These are phyloP conservation scores for Taphrina populina DNA, from an alignment of 1,139 yeast genomes.

Conservation along the genomic window DNA sequence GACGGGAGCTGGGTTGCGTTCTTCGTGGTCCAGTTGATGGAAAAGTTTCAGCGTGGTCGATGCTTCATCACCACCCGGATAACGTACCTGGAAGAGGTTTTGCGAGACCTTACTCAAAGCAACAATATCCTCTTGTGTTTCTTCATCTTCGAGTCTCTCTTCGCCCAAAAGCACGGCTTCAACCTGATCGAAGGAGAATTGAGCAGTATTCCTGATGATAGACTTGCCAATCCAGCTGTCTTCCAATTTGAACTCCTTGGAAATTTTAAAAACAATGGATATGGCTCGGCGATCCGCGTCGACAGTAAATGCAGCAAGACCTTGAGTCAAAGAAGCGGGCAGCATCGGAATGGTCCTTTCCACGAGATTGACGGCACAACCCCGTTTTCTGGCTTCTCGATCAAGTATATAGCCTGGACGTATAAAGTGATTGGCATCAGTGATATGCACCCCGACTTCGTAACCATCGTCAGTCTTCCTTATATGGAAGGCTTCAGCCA, in stretches of 20 bases:
- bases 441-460: slow-evolving; percentile 70
- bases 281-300: slow-evolving; percentile 64
- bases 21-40: slow-evolving; percentile 83
- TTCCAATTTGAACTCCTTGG: slow-evolving; percentile 68
- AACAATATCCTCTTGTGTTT: slow-evolving; percentile 5
- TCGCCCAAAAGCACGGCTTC: slow-evolving; percentile 45
- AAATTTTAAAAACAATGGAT: slow-evolving; percentile 81
- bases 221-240: slow-evolving; percentile 79
- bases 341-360: slow-evolving; percentile 68
- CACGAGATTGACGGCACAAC: slow-evolving; percentile 86
- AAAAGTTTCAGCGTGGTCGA: slow-evolving; percentile 55
- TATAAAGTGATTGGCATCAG: slow-evolving; percentile 72
- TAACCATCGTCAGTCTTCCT: slow-evolving; percentile 30
- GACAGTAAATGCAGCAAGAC: slow-evolving; percentile 61
- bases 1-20: slow-evolving; percentile 54
- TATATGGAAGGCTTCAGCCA: slow-evolving; percentile 45
- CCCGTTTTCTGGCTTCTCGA: slow-evolving; percentile 85
- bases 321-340: slow-evolving; percentile 61
- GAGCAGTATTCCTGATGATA: slow-evolving; percentile 58
- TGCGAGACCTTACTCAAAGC: slow-evolving; percentile 31
- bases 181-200: slow-evolving; percentile 43
- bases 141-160: slow-evolving; percentile 39
- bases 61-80: slow-evolving; percentile 11
- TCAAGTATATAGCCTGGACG: slow-evolving; percentile 74
- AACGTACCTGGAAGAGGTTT: slow-evolving; percentile 37